phyloP scores from a whole-genome alignment of 495 filamentous ascomycete genomes.

The Bryoglossum gracile region DNA sequence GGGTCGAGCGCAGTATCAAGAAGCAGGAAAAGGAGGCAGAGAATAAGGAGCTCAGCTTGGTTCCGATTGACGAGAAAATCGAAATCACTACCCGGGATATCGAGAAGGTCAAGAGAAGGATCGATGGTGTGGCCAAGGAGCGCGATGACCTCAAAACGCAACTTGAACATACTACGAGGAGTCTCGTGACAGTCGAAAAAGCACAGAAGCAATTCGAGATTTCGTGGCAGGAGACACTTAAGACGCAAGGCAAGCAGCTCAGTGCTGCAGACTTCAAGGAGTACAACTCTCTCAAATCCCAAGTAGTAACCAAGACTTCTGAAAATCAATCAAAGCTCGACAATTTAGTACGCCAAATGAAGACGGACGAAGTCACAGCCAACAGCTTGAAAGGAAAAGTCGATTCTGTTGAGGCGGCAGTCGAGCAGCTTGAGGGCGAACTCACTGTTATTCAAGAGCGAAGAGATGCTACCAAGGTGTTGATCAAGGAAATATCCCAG shows the following conservation, averaged over 20 bases:
- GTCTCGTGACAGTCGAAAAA: constrained; percentile 78
- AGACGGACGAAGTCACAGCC: constrained; percentile 82
- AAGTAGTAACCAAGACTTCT: constrained; percentile 79
- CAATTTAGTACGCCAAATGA: constrained; percentile 73
- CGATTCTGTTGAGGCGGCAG: constrained; percentile 63
- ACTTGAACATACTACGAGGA: constrained; percentile 66
- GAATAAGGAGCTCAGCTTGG: constrained; percentile 71
- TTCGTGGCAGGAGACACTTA: constrained; percentile 74
- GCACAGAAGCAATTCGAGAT: constrained; percentile 83
- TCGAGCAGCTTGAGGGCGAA: constrained; percentile 67
- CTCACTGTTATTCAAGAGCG: constrained; percentile 61
- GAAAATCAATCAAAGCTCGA: constrained; percentile 76
- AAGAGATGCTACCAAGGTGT: constrained; percentile 48
- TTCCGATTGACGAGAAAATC: constrained; percentile 91
- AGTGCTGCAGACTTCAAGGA: constrained; percentile 83
- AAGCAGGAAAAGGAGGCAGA: constrained; percentile 84
- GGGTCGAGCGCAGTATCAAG: constrained; percentile 75
- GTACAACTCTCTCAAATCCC: constrained; percentile 77
- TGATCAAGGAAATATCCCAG: constrained; percentile 57
- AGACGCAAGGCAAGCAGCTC: constrained; percentile 77
- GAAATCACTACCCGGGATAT: constrained; percentile 68
- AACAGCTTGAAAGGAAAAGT: constrained; percentile 83
- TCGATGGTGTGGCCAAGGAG: constrained; percentile 67
- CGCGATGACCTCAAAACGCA: constrained; percentile 58
- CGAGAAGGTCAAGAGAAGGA: constrained; percentile 54